Percentiles rank a stretch among this genome's conserved stretches.
Evolutionary conservation across 306 rosid genomes (phyloP).

Genomic region (Quercus agrifolia): DNA sequence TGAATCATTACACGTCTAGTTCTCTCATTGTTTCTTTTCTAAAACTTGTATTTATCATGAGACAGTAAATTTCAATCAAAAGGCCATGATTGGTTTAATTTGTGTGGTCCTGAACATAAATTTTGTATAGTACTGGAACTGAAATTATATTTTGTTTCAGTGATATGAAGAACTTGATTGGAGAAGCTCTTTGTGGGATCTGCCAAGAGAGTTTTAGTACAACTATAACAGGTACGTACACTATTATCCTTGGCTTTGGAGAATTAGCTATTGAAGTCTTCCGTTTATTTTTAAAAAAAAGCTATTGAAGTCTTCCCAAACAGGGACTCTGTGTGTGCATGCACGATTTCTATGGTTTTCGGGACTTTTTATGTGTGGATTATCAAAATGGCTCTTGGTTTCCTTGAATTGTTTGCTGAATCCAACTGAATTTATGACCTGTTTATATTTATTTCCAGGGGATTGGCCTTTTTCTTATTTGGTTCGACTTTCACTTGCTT

Average conservation of each 20-base stretch:
- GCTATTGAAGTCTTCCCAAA: background rate
- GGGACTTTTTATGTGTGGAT: no score
- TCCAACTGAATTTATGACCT: background rate
- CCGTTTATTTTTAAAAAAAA: no score
- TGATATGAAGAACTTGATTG: conserved; percentile 60
- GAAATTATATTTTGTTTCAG: conserved; percentile 27
- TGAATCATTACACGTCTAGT: background rate
- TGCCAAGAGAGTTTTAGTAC: conserved; percentile 64
- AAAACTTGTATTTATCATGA: background rate
- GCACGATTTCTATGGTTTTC: no score
- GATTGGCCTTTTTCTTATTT: no score
- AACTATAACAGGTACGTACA: conserved; percentile 40
- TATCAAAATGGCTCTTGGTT: background rate
- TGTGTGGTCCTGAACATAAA: background rate
- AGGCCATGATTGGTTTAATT: background rate
- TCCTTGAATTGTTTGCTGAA: background rate
- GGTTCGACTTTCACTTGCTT: background rate
- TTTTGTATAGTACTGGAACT: background rate
- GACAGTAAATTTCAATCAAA: background rate
- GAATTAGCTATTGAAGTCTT: no score
- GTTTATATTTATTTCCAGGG: background rate
- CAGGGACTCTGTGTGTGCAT: background rate
- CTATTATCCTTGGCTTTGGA: background rate
- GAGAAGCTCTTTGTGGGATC: conserved; percentile 51
- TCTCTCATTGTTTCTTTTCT: background rate